Base-by-base conservation (phyloP, 2,329 filamentous ascomycete species). In the Pseudogymnoascus sp. region DNA sequence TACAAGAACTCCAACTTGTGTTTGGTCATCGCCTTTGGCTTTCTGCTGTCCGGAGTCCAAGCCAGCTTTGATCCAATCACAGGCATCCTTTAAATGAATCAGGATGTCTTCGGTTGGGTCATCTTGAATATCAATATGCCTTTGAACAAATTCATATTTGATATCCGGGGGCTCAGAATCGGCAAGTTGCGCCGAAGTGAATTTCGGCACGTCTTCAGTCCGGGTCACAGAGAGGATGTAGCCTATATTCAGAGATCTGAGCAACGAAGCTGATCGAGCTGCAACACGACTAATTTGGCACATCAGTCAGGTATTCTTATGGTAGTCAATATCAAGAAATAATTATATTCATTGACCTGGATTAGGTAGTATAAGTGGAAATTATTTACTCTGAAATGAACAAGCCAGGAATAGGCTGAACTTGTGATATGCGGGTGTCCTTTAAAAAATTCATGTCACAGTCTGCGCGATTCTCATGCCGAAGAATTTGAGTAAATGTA, bases 101-200 rank as follows among this genome's bases (percentile, higher is more conserved):
- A 69, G 42, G 13, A 69, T 66, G 40, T 69, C 66, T 29, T 64
- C 63, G 9, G 65, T 60, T 9, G 65, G 63, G 15, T 69, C 64
- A 64, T 70, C 67, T 15, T 67, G 58, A 35, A 70, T 66, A 25
- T 67, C 62, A 27, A 70, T 40, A 36, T 65, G 62, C 37, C 62
- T 66, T 33, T 65, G 52, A 21, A 48, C 15, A 8, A 39, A 13
- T 12, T 25, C n/a, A 12, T 37, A 15, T 35, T 37, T 35, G 12
- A 5, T 9, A 12, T n/a, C 12, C 27, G 42, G 27, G 25, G 21
- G 7, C 5, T 27, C 42, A n/a, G 42, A 48, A n/a, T 48, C 4
- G 1, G n/a, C 4, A 25, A 40, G 13, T 27, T 15, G n/a, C 5
- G n/a, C 15, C 6, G 18, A 3, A 40, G 45, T 52, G 37, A 64